Base-by-base conservation (phyloP, 2,329 filamentous ascomycete genomes). In the Claviceps maximensis region DNA sequence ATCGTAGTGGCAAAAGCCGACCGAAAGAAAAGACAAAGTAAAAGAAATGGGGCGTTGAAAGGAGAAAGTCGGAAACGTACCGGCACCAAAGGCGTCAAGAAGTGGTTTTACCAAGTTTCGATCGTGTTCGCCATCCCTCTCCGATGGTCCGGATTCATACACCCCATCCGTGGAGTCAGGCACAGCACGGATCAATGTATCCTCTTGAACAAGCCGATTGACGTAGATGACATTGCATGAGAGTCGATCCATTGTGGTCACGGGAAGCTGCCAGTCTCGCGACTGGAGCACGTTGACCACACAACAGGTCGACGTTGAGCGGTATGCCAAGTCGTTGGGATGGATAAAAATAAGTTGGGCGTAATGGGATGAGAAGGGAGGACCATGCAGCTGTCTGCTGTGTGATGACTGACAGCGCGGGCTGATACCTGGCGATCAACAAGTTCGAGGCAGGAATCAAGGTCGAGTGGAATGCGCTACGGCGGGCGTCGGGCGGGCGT, bases 171-270 rank as follows among this genome's bases (percentile, higher is more conserved):
- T 17, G n/a, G 50, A 53, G 53, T 56, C 58, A 29, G 58, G 48
- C 57, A 57, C 54, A 50, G 67, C 59, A 45, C 59, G 63, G 42
- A 78, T 64, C 50, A 72, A 62, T 53, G 74, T 69, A 60, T 78
- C 72, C 55, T 72, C 65, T 59, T 67, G 68, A 56, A 78, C 72
- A 56, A 71, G 69, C 61, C 75, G 75, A 67, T 80, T 76, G 60
- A 82, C 77, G 59, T 81, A 82, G 57, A 82, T 76, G 58, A 82
- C 73, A 64, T 80, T 76, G 64, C 77, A 80, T 55, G 70, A 69
- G 61, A 74, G 71, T 63, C 71, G 72, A 65, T 81, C 78, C 78
- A 82, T 82, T 64, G 67, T 74, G 70, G 70, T 68, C 69, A 71
- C 67, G 64, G 70, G 67, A 70, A 73, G 75, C 76, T 76, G 73